Conservation (phyloP, 2,329 filamentous ascomycete species). For the Aspergillus carbonarius region DNA sequence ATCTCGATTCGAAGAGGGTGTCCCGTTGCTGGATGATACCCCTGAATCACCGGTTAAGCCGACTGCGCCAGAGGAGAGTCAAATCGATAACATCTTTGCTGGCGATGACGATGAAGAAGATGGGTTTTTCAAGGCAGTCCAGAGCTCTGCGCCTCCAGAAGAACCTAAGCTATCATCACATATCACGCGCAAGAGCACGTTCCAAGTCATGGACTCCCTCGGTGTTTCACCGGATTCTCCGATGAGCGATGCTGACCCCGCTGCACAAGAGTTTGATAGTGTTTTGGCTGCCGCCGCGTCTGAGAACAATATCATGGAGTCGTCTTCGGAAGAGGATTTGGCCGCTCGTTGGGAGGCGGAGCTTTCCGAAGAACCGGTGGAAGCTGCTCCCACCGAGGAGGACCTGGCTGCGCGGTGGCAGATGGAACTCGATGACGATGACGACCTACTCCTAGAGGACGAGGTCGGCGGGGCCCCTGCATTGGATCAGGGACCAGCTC, state of each 20-base stretch:
- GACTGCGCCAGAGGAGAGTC: conserved; percentile 26
- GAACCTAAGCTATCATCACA: conserved; percentile 16
- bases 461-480: conserved; percentile 33
- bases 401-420: conserved; percentile 70
- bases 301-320: conserved; percentile 20
- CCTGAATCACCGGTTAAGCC: conserved; percentile 22
- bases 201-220: conserved; percentile 61
- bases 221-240: conserved; percentile 35
- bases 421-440: conserved; percentile 60
- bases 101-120: conserved; percentile 38
- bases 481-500: conserved; percentile 19
- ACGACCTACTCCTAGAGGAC: conserved; percentile 77
- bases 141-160: conserved; percentile 15
- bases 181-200: conserved; percentile 69
- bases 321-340: conserved; percentile 58
- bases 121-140: conserved; percentile 36
- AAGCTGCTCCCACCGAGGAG: conserved; percentile 56
- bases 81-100: conserved; percentile 37
- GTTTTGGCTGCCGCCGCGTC: conserved; percentile 23
- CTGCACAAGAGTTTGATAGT: conserved; percentile 26
- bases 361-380: conserved; percentile 43
- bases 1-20: conserved; percentile 67
- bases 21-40: conserved; percentile 58
- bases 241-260: conserved; percentile 29
- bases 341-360: conserved; percentile 82